Conservation (phyloP, 208 protist genomes). For the Acanthamoeba rhysodes region DNA sequence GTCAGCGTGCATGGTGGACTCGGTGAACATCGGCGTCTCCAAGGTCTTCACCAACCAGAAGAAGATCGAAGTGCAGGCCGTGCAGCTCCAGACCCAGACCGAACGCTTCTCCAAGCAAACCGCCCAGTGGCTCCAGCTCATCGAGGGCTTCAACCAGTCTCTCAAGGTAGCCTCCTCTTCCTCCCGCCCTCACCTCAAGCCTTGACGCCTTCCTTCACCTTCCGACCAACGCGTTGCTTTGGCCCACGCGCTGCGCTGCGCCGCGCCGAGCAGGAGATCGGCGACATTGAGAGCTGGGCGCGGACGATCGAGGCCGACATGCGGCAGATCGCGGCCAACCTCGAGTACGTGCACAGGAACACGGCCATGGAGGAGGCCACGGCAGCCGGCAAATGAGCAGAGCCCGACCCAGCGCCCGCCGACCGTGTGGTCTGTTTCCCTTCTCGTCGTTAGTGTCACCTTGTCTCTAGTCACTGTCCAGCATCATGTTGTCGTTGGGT, state of each 20-base stretch:
- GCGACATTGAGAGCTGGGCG: conserved; percentile 77
- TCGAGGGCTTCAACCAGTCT: conserved; percentile 77
- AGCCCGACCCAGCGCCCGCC: neutral
- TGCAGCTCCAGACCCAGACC: conserved; percentile 72
- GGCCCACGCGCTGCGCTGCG: neutral
- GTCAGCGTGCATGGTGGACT: conserved; percentile 71
- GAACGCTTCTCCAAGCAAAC: conserved; percentile 75
- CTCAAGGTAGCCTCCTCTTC: conserved; percentile 70
- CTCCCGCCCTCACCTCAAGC: neutral
- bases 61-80: conserved; percentile 72
- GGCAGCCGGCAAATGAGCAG: neutral
- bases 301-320: conserved; percentile 74
- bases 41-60: conserved; percentile 78
- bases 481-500: neutral
- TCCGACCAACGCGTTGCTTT: neutral
- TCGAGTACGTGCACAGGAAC: conserved; percentile 76
- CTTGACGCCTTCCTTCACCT: neutral
- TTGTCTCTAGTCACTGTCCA: neutral
- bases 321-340: conserved; percentile 66
- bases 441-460: neutral
- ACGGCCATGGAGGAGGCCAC: conserved; percentile 63
- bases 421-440: neutral
- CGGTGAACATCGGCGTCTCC: conserved; percentile 76
- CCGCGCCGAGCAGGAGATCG: conserved; percentile 48
- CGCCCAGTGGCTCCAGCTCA: conserved; percentile 72